Evolutionary conservation across 371 early-diverging fungal species (phyloP).

Genomic region (Modicella reniformis): DNA sequence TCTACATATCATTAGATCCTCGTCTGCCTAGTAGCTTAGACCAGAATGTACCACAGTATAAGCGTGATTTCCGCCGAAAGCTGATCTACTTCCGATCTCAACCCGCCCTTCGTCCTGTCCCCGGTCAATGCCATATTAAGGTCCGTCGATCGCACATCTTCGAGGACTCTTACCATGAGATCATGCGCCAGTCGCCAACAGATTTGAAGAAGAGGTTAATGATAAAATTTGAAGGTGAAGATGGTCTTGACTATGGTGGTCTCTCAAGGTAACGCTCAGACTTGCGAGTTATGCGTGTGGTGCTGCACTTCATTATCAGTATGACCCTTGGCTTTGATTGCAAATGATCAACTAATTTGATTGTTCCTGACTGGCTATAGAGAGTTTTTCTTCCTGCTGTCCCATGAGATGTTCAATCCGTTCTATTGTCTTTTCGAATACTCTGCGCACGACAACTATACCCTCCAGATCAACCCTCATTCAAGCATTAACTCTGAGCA

Average conservation of each 20-base stretch:
- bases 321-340: neutral
- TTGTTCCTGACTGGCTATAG: slow-evolving; percentile 3
- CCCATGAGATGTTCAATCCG: slow-evolving; percentile 98
- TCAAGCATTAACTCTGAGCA: slow-evolving; percentile 98
- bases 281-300: neutral
- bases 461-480: slow-evolving; percentile 95
- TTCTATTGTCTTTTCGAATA: slow-evolving; percentile 97
- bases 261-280: slow-evolving; percentile 70
- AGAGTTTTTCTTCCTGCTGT: slow-evolving; percentile 96
- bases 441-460: slow-evolving; percentile 96
- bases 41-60: slow-evolving; percentile 95
- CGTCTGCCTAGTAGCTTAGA: slow-evolving; percentile 93
- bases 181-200: slow-evolving; percentile 85
- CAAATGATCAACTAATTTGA: neutral
- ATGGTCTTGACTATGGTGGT: slow-evolving; percentile 98
- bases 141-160: slow-evolving; percentile 89
- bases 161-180: slow-evolving; percentile 93
- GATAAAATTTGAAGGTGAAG: slow-evolving; percentile 98
- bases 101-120: slow-evolving; percentile 87
- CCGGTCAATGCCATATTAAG: slow-evolving; percentile 93
- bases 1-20: slow-evolving; percentile 74
- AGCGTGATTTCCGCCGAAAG: slow-evolving; percentile 96
- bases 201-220: slow-evolving; percentile 94
- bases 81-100: slow-evolving; percentile 95
- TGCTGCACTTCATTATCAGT: neutral